phyloP scores from a whole-genome alignment of 2,329 filamentous ascomycete genomes.

The Geoglossum cookeanum region DNA sequence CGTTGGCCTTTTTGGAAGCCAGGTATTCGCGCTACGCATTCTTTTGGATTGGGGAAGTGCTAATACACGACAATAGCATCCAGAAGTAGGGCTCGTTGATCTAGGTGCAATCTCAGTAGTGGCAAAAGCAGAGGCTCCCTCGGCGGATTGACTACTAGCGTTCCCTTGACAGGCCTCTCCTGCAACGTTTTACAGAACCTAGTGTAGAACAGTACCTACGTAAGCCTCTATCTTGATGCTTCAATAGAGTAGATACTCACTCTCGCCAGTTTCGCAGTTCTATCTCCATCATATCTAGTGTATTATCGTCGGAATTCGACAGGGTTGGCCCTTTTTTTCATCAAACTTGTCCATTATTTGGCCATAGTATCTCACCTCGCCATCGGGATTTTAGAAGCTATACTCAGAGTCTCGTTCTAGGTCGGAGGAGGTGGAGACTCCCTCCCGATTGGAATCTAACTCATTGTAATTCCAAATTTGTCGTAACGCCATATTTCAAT shows the following conservation, averaged over 20 bases:
- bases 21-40: neutral
- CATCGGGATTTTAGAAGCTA: neutral
- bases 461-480: neutral
- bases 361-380: conserved; percentile 8
- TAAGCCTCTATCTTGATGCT: conserved; percentile 3
- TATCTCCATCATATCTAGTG: conserved; percentile 9
- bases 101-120: conserved; percentile 4
- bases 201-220: neutral
- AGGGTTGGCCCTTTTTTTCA: conserved; percentile 9
- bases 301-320: conserved; percentile 9
- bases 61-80: neutral
- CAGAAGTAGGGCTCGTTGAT: neutral
- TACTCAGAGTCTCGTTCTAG: conserved; percentile 8
- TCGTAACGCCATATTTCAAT: neutral
- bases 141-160: no score
- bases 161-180: no score
- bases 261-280: conserved; percentile 8
- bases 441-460: neutral
- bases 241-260: conserved; percentile 8
- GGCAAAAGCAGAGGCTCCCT: neutral
- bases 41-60: neutral
- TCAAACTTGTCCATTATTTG: conserved; percentile 9
- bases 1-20: conserved; percentile 3
- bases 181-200: no score
- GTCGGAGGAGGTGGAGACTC: neutral